Conservation (phyloP, 768 basidiomycete species). For the Dentipellis sp. region DNA sequence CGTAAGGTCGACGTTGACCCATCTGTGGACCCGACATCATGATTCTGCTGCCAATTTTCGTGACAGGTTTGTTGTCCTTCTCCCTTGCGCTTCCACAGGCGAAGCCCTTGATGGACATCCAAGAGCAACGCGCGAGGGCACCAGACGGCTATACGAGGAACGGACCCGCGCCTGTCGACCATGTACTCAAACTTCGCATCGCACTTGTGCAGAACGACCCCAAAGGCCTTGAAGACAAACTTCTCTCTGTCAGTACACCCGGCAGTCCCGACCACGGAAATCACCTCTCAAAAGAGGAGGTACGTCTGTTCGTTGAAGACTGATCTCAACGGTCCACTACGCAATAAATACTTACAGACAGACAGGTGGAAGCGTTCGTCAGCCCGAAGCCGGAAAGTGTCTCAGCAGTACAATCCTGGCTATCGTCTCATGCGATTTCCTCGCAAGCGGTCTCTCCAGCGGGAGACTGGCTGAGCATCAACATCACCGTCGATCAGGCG, state of each 20-base stretch:
- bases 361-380: slow-evolving; percentile 1
- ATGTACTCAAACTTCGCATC: background rate
- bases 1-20: too few relatives aligned
- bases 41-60: too few relatives aligned
- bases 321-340: background rate
- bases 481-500: background rate
- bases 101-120: too few relatives aligned
- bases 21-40: too few relatives aligned
- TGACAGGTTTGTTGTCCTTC: too few relatives aligned
- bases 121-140: too few relatives aligned
- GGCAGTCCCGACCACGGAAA: background rate
- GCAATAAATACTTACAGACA: background rate
- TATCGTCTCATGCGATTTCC: slow-evolving; percentile 6
- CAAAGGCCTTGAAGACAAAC: background rate
- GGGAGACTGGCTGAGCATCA: slow-evolving; percentile 7
- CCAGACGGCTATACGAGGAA: too few relatives aligned
- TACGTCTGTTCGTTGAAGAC: background rate
- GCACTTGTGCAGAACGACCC: background rate
- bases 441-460: slow-evolving; percentile 3
- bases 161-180: background rate
- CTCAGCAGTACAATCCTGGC: background rate
- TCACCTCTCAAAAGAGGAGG: background rate
- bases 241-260: background rate
- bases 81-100: too few relatives aligned
- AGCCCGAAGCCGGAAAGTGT: background rate